Base-by-base conservation (phyloP, 73 alveolate species). In the Urostyla sp. region DNA sequence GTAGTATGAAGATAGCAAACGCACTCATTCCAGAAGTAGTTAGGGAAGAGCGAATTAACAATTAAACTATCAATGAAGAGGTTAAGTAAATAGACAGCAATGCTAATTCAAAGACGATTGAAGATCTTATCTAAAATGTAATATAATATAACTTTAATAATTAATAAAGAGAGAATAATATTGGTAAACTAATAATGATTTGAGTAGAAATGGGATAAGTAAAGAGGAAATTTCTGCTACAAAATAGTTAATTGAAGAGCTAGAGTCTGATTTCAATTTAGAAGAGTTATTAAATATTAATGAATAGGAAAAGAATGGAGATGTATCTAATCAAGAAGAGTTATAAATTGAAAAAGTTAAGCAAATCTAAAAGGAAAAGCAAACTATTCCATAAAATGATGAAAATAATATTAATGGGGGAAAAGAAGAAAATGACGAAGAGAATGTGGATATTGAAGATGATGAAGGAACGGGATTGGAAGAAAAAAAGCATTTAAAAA, bases 1-100 rank as follows among this genome's bases (percentile, higher is more conserved):
- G 80, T 26, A 40, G 66, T 27, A 44, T 45, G 66, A 37, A 45
- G 26, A 37, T 66, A 44, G 80, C 80, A 2, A 63, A 66, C 27
- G 16, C 34, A 4, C 11, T 66, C 30, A 66, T 66, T 6, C 20
- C 10, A 40, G 52, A 16, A 40, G 52, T 16, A 40, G 52, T 10
- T 11, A 40, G 15, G 15, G 52, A 10, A 40, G 52, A 40, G 52
- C 52, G n/a, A n/a, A n/a, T n/a, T n/a, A n/a, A n/a, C n/a, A n/a
- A n/a, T n/a, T n/a, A n/a, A n/a, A n/a, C n/a, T n/a, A n/a, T n/a
- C n/a, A n/a, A n/a, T n/a, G n/a, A n/a, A n/a, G n/a, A n/a, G n/a
- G n/a, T n/a, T n/a, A n/a, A n/a, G n/a, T n/a, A n/a, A n/a, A n/a
- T n/a, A n/a, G n/a, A n/a, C n/a, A n/a, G n/a, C n/a, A n/a, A n/a